A percentile compares a stretch with the other conserved stretches of the same genome.
phyloP scores from a whole-genome alignment of 1,284 basidiomycete species.

The Ustilago cynodontis region DNA sequence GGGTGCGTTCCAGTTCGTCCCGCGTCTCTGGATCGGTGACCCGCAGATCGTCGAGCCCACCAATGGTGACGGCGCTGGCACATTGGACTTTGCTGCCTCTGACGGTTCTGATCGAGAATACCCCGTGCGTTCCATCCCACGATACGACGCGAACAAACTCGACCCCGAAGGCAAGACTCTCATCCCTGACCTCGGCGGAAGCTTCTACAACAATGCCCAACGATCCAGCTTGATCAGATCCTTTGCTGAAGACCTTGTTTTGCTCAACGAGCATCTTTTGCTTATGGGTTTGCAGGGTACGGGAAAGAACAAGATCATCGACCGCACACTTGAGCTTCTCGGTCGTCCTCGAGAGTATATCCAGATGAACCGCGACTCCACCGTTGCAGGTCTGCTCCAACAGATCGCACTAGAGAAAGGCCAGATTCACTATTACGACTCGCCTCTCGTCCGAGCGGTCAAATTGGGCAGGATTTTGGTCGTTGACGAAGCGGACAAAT shows the following conservation, averaged over 20 bases:
- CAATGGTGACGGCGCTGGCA: conserved; percentile 21
- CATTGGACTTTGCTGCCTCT: conserved; percentile 49
- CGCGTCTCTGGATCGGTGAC: conserved; percentile 45
- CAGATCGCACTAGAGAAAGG: conserved; percentile 68
- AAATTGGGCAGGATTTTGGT: conserved; percentile 69
- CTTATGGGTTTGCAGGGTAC: conserved; percentile 70
- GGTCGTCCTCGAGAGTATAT: conserved; percentile 70
- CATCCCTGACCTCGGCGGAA: conserved; percentile 64
- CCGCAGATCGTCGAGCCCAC: conserved; percentile 28
- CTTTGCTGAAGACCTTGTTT: conserved; percentile 68
- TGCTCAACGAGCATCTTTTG: conserved; percentile 69
- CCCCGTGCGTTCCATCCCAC: conserved; percentile 52
- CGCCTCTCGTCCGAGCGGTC: conserved; percentile 69
- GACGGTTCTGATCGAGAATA: conserved; percentile 35
- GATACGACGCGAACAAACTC: conserved; percentile 58
- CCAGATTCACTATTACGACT: conserved; percentile 67
- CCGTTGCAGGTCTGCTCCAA: conserved; percentile 65
- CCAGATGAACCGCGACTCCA: conserved; percentile 70
- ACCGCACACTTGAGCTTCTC: conserved; percentile 69
- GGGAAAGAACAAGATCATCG: conserved; percentile 71
- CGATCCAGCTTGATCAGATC: conserved; percentile 67
- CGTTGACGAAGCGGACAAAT: conserved; percentile 71
- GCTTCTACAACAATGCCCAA: conserved; percentile 69
- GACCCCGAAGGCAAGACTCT: conserved; percentile 67
- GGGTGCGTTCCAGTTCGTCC: conserved; percentile 59